These are phyloP conservation scores for Geranomyces michiganensis DNA, from an alignment of 192 early-diverging fungal genomes.

Conservation along the genomic window DNA sequence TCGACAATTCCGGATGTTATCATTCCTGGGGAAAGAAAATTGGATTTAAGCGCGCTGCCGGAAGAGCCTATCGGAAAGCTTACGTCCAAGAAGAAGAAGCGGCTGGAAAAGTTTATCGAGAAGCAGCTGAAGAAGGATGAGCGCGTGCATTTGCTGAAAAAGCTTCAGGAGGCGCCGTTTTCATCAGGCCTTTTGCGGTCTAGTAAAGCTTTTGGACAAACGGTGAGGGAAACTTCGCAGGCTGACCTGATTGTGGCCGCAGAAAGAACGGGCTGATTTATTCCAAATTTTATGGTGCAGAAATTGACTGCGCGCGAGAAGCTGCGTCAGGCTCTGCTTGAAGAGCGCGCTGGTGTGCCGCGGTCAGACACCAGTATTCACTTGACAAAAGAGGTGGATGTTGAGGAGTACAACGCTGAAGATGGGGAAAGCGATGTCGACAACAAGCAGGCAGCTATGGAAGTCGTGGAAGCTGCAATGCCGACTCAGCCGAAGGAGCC, in stretches of 20 bases:
- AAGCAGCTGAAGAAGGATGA: constrained; percentile 65
- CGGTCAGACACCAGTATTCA: constrained; percentile 34
- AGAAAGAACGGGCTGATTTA: not conserved
- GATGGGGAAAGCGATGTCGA: constrained; percentile 26
- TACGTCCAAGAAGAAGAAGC: constrained; percentile 58
- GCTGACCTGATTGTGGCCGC: not conserved
- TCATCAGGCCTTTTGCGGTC: constrained; percentile 44
- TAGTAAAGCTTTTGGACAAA: constrained; percentile 45
- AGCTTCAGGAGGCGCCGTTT: constrained; percentile 48
- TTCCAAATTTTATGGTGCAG: constrained; percentile 8
- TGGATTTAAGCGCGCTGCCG: constrained; percentile 4
- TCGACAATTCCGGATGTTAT: constrained; percentile 17
- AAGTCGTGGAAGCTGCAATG: not conserved
- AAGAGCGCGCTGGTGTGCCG: constrained; percentile 50
- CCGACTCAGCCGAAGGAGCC: constrained; percentile 3
- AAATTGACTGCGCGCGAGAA: constrained; percentile 51
- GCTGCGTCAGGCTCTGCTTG: constrained; percentile 46
- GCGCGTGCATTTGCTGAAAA: constrained; percentile 50
- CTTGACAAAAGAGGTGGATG: constrained; percentile 42
- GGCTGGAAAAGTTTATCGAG: constrained; percentile 61
- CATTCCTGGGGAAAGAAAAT: constrained; percentile 6
- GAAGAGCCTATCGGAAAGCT: constrained; percentile 41
- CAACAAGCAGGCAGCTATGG: no score
- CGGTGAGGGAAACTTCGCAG: constrained; percentile 15
- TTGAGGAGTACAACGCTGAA: constrained; percentile 29